Evolutionary conservation across 1,139 yeast species (phyloP).

Genomic region (Geotrichum bryndzae): DNA sequence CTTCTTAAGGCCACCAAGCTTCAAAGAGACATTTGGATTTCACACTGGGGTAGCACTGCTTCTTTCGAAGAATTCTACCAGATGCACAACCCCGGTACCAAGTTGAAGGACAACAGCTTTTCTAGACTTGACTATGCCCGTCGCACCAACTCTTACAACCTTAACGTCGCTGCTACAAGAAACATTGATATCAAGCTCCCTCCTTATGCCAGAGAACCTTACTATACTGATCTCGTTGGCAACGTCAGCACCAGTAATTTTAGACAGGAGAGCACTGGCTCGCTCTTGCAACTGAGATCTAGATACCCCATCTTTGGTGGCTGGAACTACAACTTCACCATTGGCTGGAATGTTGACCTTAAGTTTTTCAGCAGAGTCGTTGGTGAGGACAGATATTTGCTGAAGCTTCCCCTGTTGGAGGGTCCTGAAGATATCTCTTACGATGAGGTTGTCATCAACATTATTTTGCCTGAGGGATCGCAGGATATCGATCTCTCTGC

Average conservation of each 20-base stretch:
- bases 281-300: constrained; percentile 58
- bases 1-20: constrained; percentile 54
- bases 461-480: constrained; percentile 89
- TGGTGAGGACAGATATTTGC: constrained; percentile 49
- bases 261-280: constrained; percentile 31
- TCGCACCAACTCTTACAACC: constrained; percentile 29
- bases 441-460: constrained; percentile 52
- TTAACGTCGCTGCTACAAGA: constrained; percentile 37
- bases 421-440: constrained; percentile 64
- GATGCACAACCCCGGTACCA: constrained; percentile 69
- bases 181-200: constrained; percentile 49
- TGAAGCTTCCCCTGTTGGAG: constrained; percentile 66
- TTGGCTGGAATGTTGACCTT: constrained; percentile 78
- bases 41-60: constrained; percentile 61
- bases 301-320: constrained; percentile 93
- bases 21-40: constrained; percentile 76
- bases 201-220: constrained; percentile 51
- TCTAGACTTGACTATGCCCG: constrained; percentile 73
- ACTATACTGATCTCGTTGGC: constrained; percentile 85
- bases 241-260: constrained; percentile 79
- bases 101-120: constrained; percentile 49
- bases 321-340: constrained; percentile 91
- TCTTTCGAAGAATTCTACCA: constrained; percentile 83
- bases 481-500: constrained; percentile 21
- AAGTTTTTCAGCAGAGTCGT: constrained; percentile 42